phyloP scores from a whole-genome alignment of 1,284 basidiomycete genomes.

The Takashimella tepidaria region DNA sequence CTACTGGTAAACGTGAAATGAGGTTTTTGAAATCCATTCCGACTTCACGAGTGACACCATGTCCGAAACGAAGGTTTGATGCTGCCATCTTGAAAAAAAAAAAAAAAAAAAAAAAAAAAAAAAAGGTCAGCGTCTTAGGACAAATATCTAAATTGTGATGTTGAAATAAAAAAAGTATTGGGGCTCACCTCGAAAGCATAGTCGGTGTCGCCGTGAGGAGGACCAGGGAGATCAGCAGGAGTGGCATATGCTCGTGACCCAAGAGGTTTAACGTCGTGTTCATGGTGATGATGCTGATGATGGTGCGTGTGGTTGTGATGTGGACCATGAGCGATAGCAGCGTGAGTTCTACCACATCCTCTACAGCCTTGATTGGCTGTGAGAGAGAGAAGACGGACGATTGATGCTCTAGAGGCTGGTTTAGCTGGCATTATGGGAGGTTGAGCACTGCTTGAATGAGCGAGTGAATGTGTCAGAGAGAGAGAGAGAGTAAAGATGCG shows the following conservation, averaged over 20 bases:
- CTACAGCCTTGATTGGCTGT: conserved; percentile 41
- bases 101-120: no score
- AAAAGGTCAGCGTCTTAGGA: no score
- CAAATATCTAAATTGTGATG: no score
- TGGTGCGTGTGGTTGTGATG: conserved; percentile 18
- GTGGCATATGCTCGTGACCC: conserved; percentile 59
- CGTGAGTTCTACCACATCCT: conserved; percentile 39
- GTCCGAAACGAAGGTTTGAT: conserved; percentile 80
- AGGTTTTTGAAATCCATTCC: conserved; percentile 52
- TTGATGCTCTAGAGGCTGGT: conserved; percentile 33
- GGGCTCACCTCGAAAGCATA: conserved; percentile 84
- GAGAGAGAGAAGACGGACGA: conserved; percentile 35
- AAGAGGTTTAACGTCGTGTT: neutral
- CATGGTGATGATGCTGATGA: conserved; percentile 1
- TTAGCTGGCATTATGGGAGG: conserved; percentile 25
- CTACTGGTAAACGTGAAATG: conserved; percentile 27
- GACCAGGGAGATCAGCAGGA: conserved; percentile 60
- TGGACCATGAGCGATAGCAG: conserved; percentile 7
- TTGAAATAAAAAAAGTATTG: no score
- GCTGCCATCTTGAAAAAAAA: conserved; percentile 96
- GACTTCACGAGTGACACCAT: conserved; percentile 83
- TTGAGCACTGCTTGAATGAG: neutral
- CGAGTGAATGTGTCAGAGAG: neutral
- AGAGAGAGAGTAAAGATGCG: neutral
- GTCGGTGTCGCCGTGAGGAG: conserved; percentile 61